phyloP scores from a whole-genome alignment of 148 eudicot genomes.

The Spergularia marina region DNA sequence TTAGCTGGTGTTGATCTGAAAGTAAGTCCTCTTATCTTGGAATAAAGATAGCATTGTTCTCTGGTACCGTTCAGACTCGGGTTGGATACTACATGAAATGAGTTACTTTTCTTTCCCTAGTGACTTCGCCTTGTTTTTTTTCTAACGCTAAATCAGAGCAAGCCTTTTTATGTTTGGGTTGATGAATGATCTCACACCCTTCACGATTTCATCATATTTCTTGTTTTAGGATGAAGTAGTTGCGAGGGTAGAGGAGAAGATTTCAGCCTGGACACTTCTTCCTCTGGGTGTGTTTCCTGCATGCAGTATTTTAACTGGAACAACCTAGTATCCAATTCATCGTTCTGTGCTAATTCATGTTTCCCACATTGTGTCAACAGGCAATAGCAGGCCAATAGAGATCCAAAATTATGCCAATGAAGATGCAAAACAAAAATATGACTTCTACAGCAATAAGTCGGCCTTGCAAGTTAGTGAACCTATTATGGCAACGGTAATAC shows the following conservation, averaged over 20 bases:
- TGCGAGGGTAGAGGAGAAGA: slow-evolving; percentile 59
- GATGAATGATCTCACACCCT: slow-evolving; percentile 12
- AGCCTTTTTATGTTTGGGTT: slow-evolving; percentile 6
- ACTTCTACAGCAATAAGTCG: slow-evolving; percentile 51
- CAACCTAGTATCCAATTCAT: slow-evolving; percentile 1
- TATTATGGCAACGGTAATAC: slow-evolving; percentile 74
- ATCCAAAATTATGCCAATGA: slow-evolving; percentile 51
- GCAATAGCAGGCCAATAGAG: slow-evolving; percentile 53
- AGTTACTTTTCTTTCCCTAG: background rate
- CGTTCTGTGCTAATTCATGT: slow-evolving; percentile 7
- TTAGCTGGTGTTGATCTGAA: slow-evolving; percentile 26
- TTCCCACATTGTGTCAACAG: slow-evolving; percentile 29
- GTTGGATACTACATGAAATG: background rate
- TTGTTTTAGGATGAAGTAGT: slow-evolving; percentile 52
- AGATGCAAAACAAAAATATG: slow-evolving; percentile 39
- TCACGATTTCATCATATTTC: background rate
- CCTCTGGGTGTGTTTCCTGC: slow-evolving; percentile 55
- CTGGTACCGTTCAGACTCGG: background rate
- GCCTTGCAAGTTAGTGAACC: slow-evolving; percentile 38
- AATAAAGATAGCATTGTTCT: background rate
- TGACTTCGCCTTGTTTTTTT: background rate
- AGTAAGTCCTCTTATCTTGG: slow-evolving; percentile 37
- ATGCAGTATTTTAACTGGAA: background rate
- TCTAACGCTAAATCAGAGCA: background rate
- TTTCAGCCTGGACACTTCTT: slow-evolving; percentile 93